These are phyloP conservation scores for Astrocystis sublimbata DNA, from an alignment of 495 filamentous ascomycete genomes.

Conservation along the genomic window DNA sequence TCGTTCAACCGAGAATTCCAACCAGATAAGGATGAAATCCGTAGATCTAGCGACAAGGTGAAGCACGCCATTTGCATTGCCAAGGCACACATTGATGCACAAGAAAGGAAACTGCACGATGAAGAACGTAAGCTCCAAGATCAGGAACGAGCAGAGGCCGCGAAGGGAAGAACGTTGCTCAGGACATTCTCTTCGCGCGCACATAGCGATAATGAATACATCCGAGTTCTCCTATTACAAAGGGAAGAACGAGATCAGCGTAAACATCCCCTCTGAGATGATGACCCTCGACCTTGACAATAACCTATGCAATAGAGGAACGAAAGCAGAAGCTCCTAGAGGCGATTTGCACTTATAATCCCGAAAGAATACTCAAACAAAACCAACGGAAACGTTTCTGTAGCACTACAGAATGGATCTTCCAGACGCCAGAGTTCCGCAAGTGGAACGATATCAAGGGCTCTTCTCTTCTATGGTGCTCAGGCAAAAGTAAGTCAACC, in stretches of 20 bases:
- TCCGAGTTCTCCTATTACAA: not conserved
- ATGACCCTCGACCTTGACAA: not conserved
- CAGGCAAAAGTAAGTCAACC: conserved; percentile 7
- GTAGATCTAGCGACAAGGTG: conserved; percentile 13
- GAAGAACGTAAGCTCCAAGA: conserved; percentile 24
- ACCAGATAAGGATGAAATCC: not conserved
- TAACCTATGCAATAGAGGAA: not conserved
- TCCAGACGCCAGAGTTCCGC: not conserved
- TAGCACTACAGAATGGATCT: conserved; percentile 18
- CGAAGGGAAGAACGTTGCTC: not conserved
- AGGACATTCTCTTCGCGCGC: not conserved
- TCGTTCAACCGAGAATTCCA: not conserved
- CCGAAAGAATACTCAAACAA: not conserved
- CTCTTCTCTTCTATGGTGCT: not conserved
- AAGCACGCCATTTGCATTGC: conserved; percentile 23
- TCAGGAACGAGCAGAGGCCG: conserved; percentile 18
- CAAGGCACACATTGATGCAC: conserved; percentile 23
- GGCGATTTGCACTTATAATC: not conserved
- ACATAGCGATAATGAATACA: not conserved
- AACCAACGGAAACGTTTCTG: not conserved
- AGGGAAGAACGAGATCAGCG: not conserved
- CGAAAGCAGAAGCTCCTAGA: not conserved
- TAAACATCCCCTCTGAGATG: not conserved
- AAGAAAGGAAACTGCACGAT: conserved; percentile 23
- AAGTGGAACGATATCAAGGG: not conserved